Evolutionary conservation across 2,329 filamentous ascomycete genomes (phyloP).

Genomic region (Fusarium sp.): DNA sequence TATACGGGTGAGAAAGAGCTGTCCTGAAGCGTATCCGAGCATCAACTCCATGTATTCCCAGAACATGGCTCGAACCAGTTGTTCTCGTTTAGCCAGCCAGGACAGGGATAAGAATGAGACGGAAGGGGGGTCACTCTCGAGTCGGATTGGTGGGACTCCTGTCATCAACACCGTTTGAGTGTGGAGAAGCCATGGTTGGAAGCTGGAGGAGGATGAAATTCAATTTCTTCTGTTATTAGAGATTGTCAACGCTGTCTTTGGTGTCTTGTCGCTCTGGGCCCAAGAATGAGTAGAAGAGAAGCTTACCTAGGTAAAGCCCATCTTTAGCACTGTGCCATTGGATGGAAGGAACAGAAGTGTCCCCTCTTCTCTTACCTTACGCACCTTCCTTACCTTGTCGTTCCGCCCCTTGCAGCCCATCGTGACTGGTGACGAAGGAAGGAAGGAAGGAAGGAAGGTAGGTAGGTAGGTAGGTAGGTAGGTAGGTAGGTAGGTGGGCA

Average conservation of each 20-base stretch:
- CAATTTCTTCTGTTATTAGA: conserved; percentile 13
- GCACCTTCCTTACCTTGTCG: background rate
- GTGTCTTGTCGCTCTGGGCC: background rate
- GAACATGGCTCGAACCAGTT: conserved; percentile 31
- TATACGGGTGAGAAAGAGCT: background rate
- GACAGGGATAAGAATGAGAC: conserved; percentile 24
- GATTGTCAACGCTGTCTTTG: conserved; percentile 1
- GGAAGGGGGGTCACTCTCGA: conserved; percentile 28
- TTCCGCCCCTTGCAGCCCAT: conserved; percentile 8
- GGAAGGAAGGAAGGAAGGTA: conserved; percentile 7
- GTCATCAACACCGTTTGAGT: conserved; percentile 21
- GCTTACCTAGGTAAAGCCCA: background rate
- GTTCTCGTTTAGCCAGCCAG: conserved; percentile 26
- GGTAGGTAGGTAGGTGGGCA: conserved; percentile 1
- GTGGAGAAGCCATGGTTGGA: conserved; percentile 29
- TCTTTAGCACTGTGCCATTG: conserved; percentile 3
- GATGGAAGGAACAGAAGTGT: conserved; percentile 13
- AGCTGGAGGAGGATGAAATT: conserved; percentile 13
- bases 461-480: conserved; percentile 4
- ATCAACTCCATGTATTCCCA: conserved; percentile 5
- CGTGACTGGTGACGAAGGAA: background rate
- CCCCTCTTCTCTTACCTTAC: conserved; percentile 14
- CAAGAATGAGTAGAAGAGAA: background rate
- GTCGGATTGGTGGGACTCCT: conserved; percentile 34
- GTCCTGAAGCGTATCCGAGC: conserved; percentile 8